These are phyloP conservation scores for Trichoderma gracile DNA, from an alignment of 2,329 filamentous ascomycete species.

Conservation along the genomic window DNA sequence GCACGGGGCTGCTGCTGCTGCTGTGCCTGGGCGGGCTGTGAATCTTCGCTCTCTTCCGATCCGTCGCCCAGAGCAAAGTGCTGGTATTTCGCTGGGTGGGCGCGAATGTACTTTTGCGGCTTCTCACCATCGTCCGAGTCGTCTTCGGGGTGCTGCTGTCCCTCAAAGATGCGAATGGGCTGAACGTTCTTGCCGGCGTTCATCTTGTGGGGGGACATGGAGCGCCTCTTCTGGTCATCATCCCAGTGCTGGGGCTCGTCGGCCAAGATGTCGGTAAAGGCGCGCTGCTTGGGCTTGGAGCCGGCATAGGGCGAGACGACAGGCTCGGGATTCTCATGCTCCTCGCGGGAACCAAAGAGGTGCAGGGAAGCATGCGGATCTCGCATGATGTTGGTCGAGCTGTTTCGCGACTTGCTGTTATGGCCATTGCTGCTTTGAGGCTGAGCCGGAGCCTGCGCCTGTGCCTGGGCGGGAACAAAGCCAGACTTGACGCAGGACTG, in stretches of 20 bases:
- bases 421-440: conserved; percentile 33
- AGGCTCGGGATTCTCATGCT: conserved; percentile 53
- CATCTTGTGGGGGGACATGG: conserved; percentile 50
- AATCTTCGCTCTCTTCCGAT: conserved; percentile 50
- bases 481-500: conserved; percentile 58
- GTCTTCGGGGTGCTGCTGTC: conserved; percentile 46
- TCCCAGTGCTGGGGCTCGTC: conserved; percentile 49
- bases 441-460: conserved; percentile 23
- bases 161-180: conserved; percentile 64
- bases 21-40: conserved; percentile 38
- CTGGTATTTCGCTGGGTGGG: conserved; percentile 75
- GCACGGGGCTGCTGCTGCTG: conserved; percentile 41
- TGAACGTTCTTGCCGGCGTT: conserved; percentile 63
- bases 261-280: conserved; percentile 71
- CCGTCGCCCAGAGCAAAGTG: conserved; percentile 83
- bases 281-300: conserved; percentile 63
- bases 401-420: conserved; percentile 48
- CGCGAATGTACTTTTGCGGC: conserved; percentile 54
- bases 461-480: conserved; percentile 36
- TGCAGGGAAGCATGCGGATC: conserved; percentile 72
- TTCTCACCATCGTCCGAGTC: conserved; percentile 44
- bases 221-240: conserved; percentile 52
- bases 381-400: conserved; percentile 56
- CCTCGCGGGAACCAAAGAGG: conserved; percentile 71
- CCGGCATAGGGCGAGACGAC: conserved; percentile 64